A percentile compares a stretch with the other conserved stretches of the same genome.
These are phyloP conservation scores for Quercus glauca DNA, from an alignment of 306 rosid genomes.

Conservation along the genomic window DNA sequence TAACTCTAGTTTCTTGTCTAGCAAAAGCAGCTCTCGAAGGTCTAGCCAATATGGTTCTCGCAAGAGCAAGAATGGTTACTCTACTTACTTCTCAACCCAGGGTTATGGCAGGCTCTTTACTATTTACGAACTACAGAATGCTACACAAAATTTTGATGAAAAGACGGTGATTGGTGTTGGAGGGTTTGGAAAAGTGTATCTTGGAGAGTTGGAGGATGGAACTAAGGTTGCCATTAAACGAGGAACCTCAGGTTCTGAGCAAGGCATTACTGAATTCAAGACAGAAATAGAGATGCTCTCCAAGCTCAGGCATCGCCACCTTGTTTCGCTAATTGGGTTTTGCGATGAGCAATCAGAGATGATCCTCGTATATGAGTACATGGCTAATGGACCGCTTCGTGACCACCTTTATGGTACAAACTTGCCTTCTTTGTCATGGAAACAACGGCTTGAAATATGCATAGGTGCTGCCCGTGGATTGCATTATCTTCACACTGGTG, in stretches of 20 bases:
- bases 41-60: conserved; percentile 40
- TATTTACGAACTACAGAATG: conserved; percentile 46
- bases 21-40: conserved; percentile 33
- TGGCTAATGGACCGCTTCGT: conserved; percentile 81
- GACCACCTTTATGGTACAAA: conserved; percentile 63
- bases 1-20: conserved; percentile 17
- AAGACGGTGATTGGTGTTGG: conserved; percentile 73
- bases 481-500: conserved; percentile 91
- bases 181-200: conserved; percentile 84
- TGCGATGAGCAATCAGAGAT: conserved; percentile 81
- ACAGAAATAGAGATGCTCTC: conserved; percentile 82
- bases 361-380: conserved; percentile 84
- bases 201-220: conserved; percentile 66
- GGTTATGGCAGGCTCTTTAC: conserved; percentile 52
- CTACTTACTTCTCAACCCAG: conserved; percentile 23
- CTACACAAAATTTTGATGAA: conserved; percentile 66
- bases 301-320: conserved; percentile 79
- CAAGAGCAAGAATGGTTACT: conserved; percentile 48
- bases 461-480: conserved; percentile 85
- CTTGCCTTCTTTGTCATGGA: conserved; percentile 63
- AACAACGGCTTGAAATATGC: conserved; percentile 78
- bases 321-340: conserved; percentile 75
- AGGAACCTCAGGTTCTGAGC: conserved; percentile 65
- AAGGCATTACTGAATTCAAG: conserved; percentile 77
- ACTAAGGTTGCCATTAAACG: conserved; percentile 68